Base-by-base conservation (phyloP, 257 asterid genomes). In the Penstemon davidsonii region DNA sequence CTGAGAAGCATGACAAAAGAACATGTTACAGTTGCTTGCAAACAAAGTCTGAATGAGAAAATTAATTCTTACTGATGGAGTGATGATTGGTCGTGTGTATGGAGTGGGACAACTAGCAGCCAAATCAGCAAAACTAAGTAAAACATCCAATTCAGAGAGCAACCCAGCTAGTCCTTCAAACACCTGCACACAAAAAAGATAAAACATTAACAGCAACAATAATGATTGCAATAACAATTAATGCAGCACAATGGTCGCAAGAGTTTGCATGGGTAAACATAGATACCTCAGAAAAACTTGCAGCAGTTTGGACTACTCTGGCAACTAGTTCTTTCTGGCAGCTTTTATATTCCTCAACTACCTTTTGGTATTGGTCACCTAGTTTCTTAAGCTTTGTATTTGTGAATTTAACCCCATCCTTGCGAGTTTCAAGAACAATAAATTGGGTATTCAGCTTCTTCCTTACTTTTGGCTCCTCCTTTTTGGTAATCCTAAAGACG, bases 401-500 rank as follows among this genome's bases (percentile, higher is more conserved):
- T 64, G 99, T 94, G 73, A 91, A 94, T 68, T 94, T 94, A 10
- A 94, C 95, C 68, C 99, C 99, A 56, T 91, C 99, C 76, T 94
- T 94, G 10, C 97, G 96, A 69, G 99, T 94, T 85, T 94, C 99
- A 66, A 94, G 96, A 73, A 94, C 72, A 79, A 94, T 81, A 82
- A 84, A 94, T 45, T 87, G 89, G 73, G 95, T 82, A 80, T 87
- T 94, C 69, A 94, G 85, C 85, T 88, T 89, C 86, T 79, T 91
- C 85, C 99, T 86, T 64, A 91, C 87, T 80, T 94, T 94, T 71
- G 97, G 96, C 82, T 94, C 99, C 83, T 94, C 99, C 84, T 94
- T 94, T 82, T 94, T 93, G 15, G 99, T 90, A 84, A 93, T 90
- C 78, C 99, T 87, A 70, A 85, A 90, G 66, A 83, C 96, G 78